Base-by-base conservation (phyloP, 768 basidiomycete species). In the Kwoniella dendrophila region DNA sequence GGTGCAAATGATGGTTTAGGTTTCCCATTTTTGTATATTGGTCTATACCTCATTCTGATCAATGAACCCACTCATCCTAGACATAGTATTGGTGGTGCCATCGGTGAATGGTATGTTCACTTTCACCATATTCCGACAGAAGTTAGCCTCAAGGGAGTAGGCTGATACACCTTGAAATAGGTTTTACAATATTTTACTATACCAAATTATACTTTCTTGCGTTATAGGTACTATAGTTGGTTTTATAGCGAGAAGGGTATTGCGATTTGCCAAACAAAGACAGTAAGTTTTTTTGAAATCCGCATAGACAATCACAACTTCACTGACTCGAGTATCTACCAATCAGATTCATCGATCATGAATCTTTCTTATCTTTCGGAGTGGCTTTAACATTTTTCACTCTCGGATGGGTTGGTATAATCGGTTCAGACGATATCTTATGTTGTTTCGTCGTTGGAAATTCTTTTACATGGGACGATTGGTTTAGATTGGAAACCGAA, bases 1-100 rank as follows among this genome's bases (percentile, higher is more conserved):
- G 82, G 81, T 1, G 82, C 82, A 1, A 82, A 82, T 62, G 82
- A 82, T 54, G 81, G 80, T 12, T 64, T 82, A 1, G 80, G 78
- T 5, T 81, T 76, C 60, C 81, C 81, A 3, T 82, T 81, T 71
- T 66, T 82, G 14, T 81, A 66, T 70, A 57, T 82, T 18, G 75
- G 74, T 2, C 59, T 82, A 22, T 80, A 79, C 41, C 68, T 79
- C 22, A 69, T 76, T 27, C 69, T 81, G 20, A 76, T 78, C 40
- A 57, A 77, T 18, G 72, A 74, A 2, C 62, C 67, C 0, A 48
- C 55, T 4, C 65, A 77, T 60, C 71, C 72, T 1, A 56, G 51
- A 27, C 66, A 71, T 24, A 71, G 71, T 10, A 64, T 82, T 30
- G 73, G 74, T 8, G 64, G 67, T 24, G 76, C 78, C 0, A 66